phyloP scores from a whole-genome alignment of 2,329 filamentous ascomycete genomes.

The Stylonectria norvegica region DNA sequence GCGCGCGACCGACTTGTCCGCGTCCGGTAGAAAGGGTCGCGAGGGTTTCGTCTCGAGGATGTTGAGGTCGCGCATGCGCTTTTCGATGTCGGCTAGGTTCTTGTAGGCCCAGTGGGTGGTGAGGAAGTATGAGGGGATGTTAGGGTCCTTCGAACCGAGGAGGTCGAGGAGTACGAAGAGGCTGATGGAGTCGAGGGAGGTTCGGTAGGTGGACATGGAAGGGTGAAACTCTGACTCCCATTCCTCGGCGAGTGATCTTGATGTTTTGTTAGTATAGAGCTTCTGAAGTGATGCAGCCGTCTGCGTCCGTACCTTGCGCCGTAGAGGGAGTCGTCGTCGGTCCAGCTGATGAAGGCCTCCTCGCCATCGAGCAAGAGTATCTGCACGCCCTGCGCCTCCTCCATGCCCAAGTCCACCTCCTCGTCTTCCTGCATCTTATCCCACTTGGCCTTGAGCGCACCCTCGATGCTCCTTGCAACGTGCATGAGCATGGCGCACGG shows the following conservation, averaged over 20 bases:
- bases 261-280: conserved; percentile 4
- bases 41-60: conserved; percentile 59
- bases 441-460: conserved; percentile 79
- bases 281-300: background rate
- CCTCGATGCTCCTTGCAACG: conserved; percentile 74
- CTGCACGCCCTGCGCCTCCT: conserved; percentile 80
- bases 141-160: conserved; percentile 66
- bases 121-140: conserved; percentile 80
- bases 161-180: conserved; percentile 92
- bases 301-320: conserved; percentile 64
- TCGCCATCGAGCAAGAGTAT: conserved; percentile 90
- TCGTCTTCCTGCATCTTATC: conserved; percentile 62
- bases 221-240: conserved; percentile 74
- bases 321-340: conserved; percentile 78
- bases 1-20: conserved; percentile 46
- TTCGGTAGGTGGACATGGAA: conserved; percentile 70
- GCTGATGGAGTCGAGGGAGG: conserved; percentile 72
- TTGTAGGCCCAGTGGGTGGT: conserved; percentile 93
- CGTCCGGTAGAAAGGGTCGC: conserved; percentile 62
- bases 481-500: conserved; percentile 94
- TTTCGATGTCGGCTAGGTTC: conserved; percentile 69
- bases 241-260: conserved; percentile 66
- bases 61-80: conserved; percentile 64
- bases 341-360: conserved; percentile 85
- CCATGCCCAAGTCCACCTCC: conserved; percentile 52